Base-by-base conservation (phyloP, 2,329 filamentous ascomycete genomes). In the Dissoconium aciculare region DNA sequence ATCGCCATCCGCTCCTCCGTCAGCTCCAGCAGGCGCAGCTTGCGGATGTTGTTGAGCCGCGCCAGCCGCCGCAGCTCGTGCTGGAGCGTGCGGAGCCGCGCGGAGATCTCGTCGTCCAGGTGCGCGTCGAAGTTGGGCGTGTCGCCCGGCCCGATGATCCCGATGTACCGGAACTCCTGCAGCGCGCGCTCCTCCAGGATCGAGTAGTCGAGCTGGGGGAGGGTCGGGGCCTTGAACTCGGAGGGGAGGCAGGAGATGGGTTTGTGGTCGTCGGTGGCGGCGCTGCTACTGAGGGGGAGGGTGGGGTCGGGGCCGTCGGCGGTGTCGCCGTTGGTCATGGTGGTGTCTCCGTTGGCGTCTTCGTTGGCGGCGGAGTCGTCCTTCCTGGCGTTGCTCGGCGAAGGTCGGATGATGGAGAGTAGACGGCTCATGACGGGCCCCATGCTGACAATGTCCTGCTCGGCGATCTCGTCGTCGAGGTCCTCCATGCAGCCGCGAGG, bases 1-100 rank as follows among this genome's bases (percentile, higher is more conserved):
- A 89, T 77, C 0, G 89, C 89, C 72, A 98, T 87, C 42, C 83
- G 76, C 53, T 93, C 85, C 45, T 84, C 79, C 5, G 89, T 82
- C 15, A 94, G 67, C 21, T 94, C 85, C 1, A 82, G 74, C 8
- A 98, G 65, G 2, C 85, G 73, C 5, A 82, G 68, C 57, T 95
- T 95, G 39, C 84, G 78, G 4, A 87, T 83, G 23, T 85, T 87
- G 53, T 98, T 98, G 55, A 80, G 63, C 33, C 92, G 72, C 53
- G 80, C 79, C 51, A 89, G 78, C 36, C 84, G 74, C 42, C 82
- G 78, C 2, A 98, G 68, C 30, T 82, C 76, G 31, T 70, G 66
- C 51, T 98, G 89, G 2, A 98, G 66, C 14, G 83, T 72, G 8
- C 89, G 83, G 13, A 98, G 63, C 12, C 89, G 79, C 28, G 82